These are phyloP conservation scores for Gnomoniopsis smithogilvyi DNA, from an alignment of 2,329 filamentous ascomycete genomes.

Conservation along the genomic window DNA sequence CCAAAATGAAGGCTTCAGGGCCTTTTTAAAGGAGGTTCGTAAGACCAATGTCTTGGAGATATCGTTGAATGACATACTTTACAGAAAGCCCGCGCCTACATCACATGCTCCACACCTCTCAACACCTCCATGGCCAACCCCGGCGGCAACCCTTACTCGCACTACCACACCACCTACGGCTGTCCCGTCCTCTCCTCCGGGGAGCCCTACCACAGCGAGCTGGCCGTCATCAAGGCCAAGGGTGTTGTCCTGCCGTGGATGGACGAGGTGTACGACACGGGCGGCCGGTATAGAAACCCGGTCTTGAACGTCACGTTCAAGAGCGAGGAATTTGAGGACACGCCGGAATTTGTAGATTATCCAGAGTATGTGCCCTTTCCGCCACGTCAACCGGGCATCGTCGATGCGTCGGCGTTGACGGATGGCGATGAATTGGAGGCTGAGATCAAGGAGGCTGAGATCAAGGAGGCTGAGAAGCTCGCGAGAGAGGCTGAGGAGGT, in stretches of 20 bases:
- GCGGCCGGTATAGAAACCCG: slow-evolving; percentile 37
- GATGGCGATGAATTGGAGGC: background rate
- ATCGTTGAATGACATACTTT: slow-evolving; percentile 14
- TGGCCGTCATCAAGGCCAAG: slow-evolving; percentile 56
- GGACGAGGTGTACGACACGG: slow-evolving; percentile 45
- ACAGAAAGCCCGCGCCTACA: slow-evolving; percentile 60
- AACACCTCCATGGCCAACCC: slow-evolving; percentile 53
- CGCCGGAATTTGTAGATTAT: background rate
- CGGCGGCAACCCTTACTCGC: slow-evolving; percentile 40
- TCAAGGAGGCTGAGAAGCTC: background rate
- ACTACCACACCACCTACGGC: slow-evolving; percentile 45
- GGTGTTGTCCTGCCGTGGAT: slow-evolving; percentile 59
- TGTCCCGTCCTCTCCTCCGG: slow-evolving; percentile 70
- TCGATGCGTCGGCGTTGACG: background rate
- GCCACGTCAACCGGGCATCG: background rate
- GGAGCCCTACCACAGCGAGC: slow-evolving; percentile 56
- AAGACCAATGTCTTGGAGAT: background rate
- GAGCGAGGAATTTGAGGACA: slow-evolving; percentile 28
- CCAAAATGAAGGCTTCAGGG: slow-evolving; percentile 40
- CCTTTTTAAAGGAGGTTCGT: slow-evolving; percentile 51
- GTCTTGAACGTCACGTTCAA: slow-evolving; percentile 28
- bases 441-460: background rate
- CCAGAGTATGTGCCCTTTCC: background rate
- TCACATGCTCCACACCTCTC: slow-evolving; percentile 47
- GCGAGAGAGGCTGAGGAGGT: no score